A percentile compares a stretch with the other conserved stretches of the same genome.
Conservation (phyloP, 73 alveolate genomes). For the Breviolum minutum region DNA sequence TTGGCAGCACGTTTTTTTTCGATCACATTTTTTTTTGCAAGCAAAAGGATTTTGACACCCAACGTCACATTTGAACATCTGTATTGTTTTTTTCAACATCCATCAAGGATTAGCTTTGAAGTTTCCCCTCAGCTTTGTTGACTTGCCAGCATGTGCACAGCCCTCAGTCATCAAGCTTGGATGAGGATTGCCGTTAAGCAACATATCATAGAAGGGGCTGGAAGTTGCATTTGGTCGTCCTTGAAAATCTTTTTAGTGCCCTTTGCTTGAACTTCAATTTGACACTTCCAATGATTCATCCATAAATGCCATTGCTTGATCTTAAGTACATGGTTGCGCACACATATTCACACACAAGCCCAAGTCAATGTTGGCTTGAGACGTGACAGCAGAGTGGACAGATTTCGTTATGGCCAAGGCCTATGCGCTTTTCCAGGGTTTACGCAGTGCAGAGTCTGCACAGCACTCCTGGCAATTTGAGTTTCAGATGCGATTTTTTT, state of each 20-base stretch:
- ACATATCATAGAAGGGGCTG: too few species aligned
- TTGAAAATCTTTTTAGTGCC: too few species aligned
- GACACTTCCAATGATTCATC: too few species aligned
- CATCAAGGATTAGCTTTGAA: slow-evolving; percentile 59
- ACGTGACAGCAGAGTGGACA: not conserved
- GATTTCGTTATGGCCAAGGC: slow-evolving; percentile 5
- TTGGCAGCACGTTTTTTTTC: not conserved
- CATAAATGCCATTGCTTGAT: too few species aligned
- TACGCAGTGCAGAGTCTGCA: slow-evolving; percentile 75
- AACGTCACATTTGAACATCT: not conserved
- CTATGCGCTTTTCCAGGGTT: slow-evolving; percentile 69
- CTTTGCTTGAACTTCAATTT: too few species aligned
- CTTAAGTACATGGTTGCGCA: not conserved
- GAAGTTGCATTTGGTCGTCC: not conserved
- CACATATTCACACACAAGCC: not conserved
- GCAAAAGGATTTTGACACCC: not conserved
- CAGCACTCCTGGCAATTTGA: slow-evolving; percentile 3
- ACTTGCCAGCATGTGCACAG: slow-evolving; percentile 53
- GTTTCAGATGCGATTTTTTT: too few species aligned
- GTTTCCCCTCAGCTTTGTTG: slow-evolving; percentile 87
- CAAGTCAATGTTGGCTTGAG: not conserved
- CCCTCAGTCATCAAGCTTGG: not conserved
- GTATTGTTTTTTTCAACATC: not conserved
- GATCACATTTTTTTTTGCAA: not conserved
- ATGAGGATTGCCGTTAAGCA: too few species aligned